phyloP scores from a whole-genome alignment of 164 flowering plant genomes.

The Platanus orientalis region DNA sequence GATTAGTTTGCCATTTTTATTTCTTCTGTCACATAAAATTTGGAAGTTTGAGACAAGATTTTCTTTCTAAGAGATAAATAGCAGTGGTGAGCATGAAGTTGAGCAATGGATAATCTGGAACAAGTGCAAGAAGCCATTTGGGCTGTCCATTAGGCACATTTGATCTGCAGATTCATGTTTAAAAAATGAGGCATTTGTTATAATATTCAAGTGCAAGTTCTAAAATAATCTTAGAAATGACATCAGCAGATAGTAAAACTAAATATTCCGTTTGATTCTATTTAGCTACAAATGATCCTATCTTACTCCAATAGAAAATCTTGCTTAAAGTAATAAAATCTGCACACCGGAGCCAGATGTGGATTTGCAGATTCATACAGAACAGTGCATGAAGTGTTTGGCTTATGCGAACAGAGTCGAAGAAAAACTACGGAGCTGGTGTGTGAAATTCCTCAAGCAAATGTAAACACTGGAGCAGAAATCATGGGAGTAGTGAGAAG shows the following conservation, averaged over 20 bases:
- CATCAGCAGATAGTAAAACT: neutral
- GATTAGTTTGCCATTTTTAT: neutral
- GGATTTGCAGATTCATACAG: slow-evolving; percentile 47
- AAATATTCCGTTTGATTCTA: neutral
- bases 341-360: slow-evolving; percentile 93
- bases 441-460: slow-evolving; percentile 88
- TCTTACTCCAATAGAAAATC: neutral
- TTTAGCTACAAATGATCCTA: neutral
- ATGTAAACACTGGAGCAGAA: slow-evolving; percentile 74
- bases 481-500: slow-evolving; percentile 6
- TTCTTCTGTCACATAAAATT: neutral
- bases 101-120: slow-evolving; percentile 7
- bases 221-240: neutral
- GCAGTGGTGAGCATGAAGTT: slow-evolving; percentile 73
- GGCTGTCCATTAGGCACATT: slow-evolving; percentile 2
- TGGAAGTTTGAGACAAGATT: neutral
- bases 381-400: neutral
- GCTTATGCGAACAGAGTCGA: slow-evolving; percentile 93
- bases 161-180: neutral
- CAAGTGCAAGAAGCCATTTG: neutral
- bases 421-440: slow-evolving; percentile 77
- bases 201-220: neutral
- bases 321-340: slow-evolving; percentile 1
- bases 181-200: slow-evolving; percentile 1
- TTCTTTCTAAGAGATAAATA: slow-evolving; percentile 3